These are phyloP conservation scores for Sutorius australiensis DNA, from an alignment of 768 basidiomycete genomes.

Conservation along the genomic window DNA sequence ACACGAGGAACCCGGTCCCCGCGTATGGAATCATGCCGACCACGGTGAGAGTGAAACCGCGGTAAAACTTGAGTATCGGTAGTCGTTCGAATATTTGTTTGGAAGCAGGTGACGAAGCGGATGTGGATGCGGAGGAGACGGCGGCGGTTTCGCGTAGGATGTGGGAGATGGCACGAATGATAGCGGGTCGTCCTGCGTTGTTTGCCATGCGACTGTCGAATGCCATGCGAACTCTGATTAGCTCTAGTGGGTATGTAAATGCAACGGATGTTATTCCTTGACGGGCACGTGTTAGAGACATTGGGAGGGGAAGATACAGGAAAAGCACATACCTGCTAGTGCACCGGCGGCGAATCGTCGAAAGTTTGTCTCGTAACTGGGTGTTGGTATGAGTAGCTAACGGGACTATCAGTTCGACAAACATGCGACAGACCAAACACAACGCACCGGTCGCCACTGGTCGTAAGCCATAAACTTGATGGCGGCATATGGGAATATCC, in stretches of 20 bases:
- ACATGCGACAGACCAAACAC: not conserved
- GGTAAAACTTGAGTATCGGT: conserved; percentile 87
- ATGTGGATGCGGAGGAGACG: conserved; percentile 16
- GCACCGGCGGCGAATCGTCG: conserved; percentile 86
- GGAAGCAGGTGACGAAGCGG: conserved; percentile 17
- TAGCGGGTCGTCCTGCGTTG: conserved; percentile 42
- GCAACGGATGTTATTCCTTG: conserved; percentile 84
- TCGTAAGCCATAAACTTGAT: conserved; percentile 98
- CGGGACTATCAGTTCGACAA: not conserved
- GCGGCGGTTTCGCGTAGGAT: conserved; percentile 70
- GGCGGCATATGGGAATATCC: conserved; percentile 95
- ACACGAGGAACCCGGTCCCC: conserved; percentile 90
- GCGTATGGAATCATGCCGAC: conserved; percentile 94
- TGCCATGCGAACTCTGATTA: conserved; percentile 94
- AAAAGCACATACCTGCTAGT: conserved; percentile 60
- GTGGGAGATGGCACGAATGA: conserved; percentile 50
- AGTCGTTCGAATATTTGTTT: conserved; percentile 50
- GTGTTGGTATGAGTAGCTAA: conserved; percentile 84
- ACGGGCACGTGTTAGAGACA: not conserved
- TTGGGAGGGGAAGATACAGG: not conserved
- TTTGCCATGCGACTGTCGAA: conserved; percentile 40
- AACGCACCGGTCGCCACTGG: conserved; percentile 68
- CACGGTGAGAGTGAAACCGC: conserved; percentile 93
- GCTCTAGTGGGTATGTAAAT: conserved; percentile 92
- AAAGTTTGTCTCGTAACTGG: conserved; percentile 68